Conservation (phyloP, 1,139 yeast genomes). For the Debaryomycetaceae sp. region DNA sequence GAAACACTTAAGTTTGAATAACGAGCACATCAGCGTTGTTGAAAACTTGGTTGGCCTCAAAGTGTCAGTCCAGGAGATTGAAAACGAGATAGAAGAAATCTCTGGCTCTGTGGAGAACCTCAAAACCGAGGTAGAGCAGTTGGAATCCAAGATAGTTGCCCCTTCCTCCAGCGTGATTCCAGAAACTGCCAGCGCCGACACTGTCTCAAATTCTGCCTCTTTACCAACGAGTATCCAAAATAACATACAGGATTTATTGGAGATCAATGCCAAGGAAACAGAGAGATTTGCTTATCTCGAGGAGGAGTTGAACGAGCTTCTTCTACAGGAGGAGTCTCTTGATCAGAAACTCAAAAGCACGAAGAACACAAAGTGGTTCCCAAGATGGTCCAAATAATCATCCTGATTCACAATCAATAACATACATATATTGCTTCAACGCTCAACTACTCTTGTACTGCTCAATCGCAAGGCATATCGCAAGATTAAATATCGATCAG, state of each 20-base stretch:
- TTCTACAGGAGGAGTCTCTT: slow-evolving; percentile 25
- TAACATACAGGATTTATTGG: slow-evolving; percentile 45
- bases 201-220: slow-evolving; percentile 17
- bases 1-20: slow-evolving; percentile 63
- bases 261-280: slow-evolving; percentile 53
- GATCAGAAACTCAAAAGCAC: slow-evolving; percentile 22
- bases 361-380: slow-evolving; percentile 31
- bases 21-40: slow-evolving; percentile 62
- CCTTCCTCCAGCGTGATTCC: slow-evolving; percentile 8
- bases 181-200: slow-evolving; percentile 3
- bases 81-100: slow-evolving; percentile 71
- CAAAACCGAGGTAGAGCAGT: slow-evolving; percentile 47
- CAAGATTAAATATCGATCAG: no score
- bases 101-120: slow-evolving; percentile 62
- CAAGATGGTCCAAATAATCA: slow-evolving; percentile 20
- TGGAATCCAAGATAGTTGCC: slow-evolving; percentile 38
- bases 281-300: slow-evolving; percentile 55
- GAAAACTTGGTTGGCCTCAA: slow-evolving; percentile 42
- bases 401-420: background rate
- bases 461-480: no score
- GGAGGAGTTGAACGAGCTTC: slow-evolving; percentile 36
- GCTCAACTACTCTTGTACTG: no score
- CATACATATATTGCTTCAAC: background rate
- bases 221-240: slow-evolving; percentile 42
- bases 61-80: slow-evolving; percentile 48